Conservation (phyloP, 164 flowering plant genomes). For the Houttuynia cordata region DNA sequence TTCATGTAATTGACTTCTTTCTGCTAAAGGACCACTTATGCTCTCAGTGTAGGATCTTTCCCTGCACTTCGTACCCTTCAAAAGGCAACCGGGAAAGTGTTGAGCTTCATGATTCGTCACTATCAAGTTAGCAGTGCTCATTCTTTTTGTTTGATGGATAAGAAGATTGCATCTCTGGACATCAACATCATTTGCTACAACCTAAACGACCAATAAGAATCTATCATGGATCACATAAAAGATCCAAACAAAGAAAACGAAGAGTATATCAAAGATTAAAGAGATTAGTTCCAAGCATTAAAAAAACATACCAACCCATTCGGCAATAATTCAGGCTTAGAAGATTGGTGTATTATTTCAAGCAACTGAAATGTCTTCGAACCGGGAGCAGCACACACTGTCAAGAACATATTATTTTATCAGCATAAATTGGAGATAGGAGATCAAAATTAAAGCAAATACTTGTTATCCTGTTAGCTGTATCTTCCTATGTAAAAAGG, state of each 20-base stretch:
- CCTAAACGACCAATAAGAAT: slow-evolving; percentile 30
- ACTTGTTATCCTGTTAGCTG: background rate
- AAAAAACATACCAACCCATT: slow-evolving; percentile 60
- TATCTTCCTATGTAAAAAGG: too few relatives aligned
- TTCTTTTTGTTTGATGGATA: slow-evolving; percentile 95
- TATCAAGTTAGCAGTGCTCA: slow-evolving; percentile 93
- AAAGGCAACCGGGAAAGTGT: slow-evolving; percentile 78
- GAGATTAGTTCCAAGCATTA: background rate
- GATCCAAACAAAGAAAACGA: background rate
- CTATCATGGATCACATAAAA: background rate
- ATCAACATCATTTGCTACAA: slow-evolving; percentile 92
- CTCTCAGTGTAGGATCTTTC: slow-evolving; percentile 18
- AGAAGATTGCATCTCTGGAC: slow-evolving; percentile 95
- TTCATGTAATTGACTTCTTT: background rate
- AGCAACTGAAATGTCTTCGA: slow-evolving; percentile 97
- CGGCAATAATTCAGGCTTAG: slow-evolving; percentile 57
- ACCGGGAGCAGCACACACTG: slow-evolving; percentile 99
- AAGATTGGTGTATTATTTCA: slow-evolving; percentile 74
- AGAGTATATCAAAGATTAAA: background rate
- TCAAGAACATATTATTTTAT: slow-evolving; percentile 4
- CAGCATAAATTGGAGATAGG: background rate
- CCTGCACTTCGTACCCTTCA: slow-evolving; percentile 15
- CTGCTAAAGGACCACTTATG: background rate
- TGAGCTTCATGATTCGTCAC: slow-evolving; percentile 99
- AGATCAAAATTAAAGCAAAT: background rate